Base-by-base conservation (phyloP, 2,329 filamentous ascomycete genomes). In the Endoconidiophora polonica region DNA sequence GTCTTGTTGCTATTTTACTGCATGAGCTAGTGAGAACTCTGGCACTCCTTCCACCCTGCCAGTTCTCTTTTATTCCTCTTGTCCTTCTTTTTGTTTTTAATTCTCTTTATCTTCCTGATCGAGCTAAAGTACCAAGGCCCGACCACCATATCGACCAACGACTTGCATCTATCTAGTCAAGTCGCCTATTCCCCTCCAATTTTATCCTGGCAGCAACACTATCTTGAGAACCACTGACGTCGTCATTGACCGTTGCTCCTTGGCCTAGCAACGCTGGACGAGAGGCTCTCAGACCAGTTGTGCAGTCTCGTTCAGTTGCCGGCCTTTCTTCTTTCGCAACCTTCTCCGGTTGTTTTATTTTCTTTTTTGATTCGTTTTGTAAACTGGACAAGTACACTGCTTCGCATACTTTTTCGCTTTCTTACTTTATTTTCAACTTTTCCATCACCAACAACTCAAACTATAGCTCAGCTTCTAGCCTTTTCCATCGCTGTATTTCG, bases 1-100 rank as follows among this genome's bases (percentile, higher is more conserved):
- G 44, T 23, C 26, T 46, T 46, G 44, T 46, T 36, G 44, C 37
- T 26, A 37, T 46, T 29, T 46, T 46, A 26, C 20, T 23, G 5
- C 20, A 16, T 23, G 26, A 33, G 5, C 12, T 33, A 33, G 26
- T 9, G 26, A 9, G 26, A 18, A 18, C 16, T 18, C 16, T 18
- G 16, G 16, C 16, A 18, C 16, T 18, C 16, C 16, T 18, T 18
- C 16, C 16, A 18, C 16, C 16, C 16, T 18, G 16, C 16, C 16
- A 18, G 16, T 18, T 18, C 16, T 18, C 16, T 18, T 18, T 18
- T 18, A 18, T 18, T 10, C 44, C 20, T 45, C 43, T 18, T 16
- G 26, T 33, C 16, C 16, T 26, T n/a, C 23, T n/a, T 12, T 18
- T 36, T 6, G 2, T 18, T 26, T 9, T 12, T 18, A 24, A 7